Percentiles rank a stretch among this genome's conserved stretches.
Conservation (phyloP, 148 eudicot species). For the Mesembryanthemum crystallinum region DNA sequence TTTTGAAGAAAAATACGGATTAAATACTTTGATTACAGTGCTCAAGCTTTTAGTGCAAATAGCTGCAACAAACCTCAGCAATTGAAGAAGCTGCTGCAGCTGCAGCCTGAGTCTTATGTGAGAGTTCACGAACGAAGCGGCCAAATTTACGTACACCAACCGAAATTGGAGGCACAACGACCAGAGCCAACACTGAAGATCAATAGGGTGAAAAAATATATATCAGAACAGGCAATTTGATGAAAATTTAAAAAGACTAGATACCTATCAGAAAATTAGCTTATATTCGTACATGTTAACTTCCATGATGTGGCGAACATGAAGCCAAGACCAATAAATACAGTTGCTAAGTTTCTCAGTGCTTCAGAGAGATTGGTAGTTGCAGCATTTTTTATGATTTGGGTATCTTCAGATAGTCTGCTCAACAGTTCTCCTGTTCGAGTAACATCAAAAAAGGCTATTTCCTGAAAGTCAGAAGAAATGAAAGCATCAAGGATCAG, state of each 20-base stretch:
- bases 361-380: constrained; percentile 92
- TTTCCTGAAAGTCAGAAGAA: constrained; percentile 49
- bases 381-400: constrained; percentile 91
- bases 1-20: background rate
- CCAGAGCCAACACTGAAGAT: constrained; percentile 69
- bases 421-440: constrained; percentile 91
- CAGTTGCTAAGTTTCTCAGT: constrained; percentile 68
- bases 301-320: constrained; percentile 92
- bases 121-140: constrained; percentile 78
- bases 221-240: constrained; percentile 4
- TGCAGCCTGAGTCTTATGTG: constrained; percentile 90
- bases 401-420: constrained; percentile 91
- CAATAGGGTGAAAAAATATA: background rate
- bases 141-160: constrained; percentile 77
- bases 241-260: background rate
- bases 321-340: constrained; percentile 71
- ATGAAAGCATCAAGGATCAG: constrained; percentile 8
- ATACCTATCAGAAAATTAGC: background rate
- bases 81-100: constrained; percentile 94
- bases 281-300: constrained; percentile 57
- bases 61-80: constrained; percentile 61
- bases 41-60: background rate
- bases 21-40: background rate
- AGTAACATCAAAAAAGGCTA: constrained; percentile 90
- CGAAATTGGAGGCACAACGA: constrained; percentile 73